Base-by-base conservation (phyloP, 2,329 filamentous ascomycete genomes). In the Raffaelea albimanens region DNA sequence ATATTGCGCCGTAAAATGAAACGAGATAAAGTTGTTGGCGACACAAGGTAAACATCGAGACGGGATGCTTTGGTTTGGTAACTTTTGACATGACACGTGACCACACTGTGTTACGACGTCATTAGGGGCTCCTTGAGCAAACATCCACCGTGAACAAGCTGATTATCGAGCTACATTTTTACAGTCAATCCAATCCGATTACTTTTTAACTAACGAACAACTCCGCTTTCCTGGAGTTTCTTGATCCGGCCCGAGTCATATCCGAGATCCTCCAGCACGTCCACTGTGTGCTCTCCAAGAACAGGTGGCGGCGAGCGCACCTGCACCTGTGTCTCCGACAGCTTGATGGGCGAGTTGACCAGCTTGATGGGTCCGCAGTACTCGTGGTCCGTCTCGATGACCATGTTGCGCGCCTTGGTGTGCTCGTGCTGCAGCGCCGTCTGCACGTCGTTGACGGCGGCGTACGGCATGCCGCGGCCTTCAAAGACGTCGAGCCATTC, bases 321-420 rank as follows among this genome's bases (percentile, higher is more conserved):
- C 3, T 80, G 77, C 0, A 90, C 88, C 55, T 76, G 81, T 22
- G 84, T 85, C 55, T 90, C 81, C 5, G 89, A 95, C 63, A 89
- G 95, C 63, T 98, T 98, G 50, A 98, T 83, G 0, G 93, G 93
- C 1, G 89, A 94, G 59, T 95, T 96, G 46, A 98, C 84, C 60
- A 98, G 70, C 66, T 89, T 90, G 53, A 98, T 83, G 1, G 83
- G 77, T 0, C 93, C 93, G 62, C 91, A 97, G 8, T 74, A 71
- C 5, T 78, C 78, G 61, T 98, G 93, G 1, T 95, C 78, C 40
- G 96, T 71, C 60, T 95, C 85, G 14, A 87, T 79, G 1, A 98
- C 85, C 93, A 98, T 98, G 50, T 83, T 77, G 49, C 93, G 78
- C 20, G 90, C 90, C 68, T 67, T 71, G 67, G 88, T 88, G 65